A percentile compares a stretch with the other conserved stretches of the same genome.
These are phyloP conservation scores for Acanthamoeba polyphaga DNA, from an alignment of 208 protist genomes.

Conservation along the genomic window DNA sequence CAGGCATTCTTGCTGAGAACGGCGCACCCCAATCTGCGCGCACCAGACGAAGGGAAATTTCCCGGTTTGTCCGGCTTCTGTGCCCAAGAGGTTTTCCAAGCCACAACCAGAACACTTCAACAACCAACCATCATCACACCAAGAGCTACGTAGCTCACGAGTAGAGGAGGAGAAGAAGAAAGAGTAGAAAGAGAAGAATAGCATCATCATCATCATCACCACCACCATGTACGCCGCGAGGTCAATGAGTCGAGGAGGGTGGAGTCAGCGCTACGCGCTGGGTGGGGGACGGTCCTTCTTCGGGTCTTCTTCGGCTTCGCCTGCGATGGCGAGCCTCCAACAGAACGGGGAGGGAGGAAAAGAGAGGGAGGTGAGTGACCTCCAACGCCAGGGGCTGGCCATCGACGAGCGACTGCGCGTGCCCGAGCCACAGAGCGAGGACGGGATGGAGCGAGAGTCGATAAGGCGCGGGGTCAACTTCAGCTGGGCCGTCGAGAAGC, in stretches of 20 bases:
- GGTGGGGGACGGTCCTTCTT: not conserved
- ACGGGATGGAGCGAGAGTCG: conserved; percentile 15
- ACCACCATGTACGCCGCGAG: not conserved
- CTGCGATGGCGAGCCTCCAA: not conserved
- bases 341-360: not conserved
- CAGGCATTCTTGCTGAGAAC: too few species aligned
- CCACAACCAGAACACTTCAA: too few species aligned
- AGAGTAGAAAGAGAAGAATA: too few species aligned
- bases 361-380: not conserved
- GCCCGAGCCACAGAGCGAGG: not conserved
- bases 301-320: not conserved
- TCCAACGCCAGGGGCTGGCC: not conserved
- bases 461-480: not conserved
- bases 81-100: too few species aligned
- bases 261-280: not conserved
- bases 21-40: too few species aligned
- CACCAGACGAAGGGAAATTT: too few species aligned
- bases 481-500: conserved; percentile 10
- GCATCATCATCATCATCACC: too few species aligned
- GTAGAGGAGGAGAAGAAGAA: too few species aligned
- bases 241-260: not conserved
- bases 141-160: too few species aligned
- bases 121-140: too few species aligned
- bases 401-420: not conserved
- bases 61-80: too few species aligned